Evolutionary conservation across 352 stramenopile species (phyloP).

Genomic region (Globisporangium mamillatum): DNA sequence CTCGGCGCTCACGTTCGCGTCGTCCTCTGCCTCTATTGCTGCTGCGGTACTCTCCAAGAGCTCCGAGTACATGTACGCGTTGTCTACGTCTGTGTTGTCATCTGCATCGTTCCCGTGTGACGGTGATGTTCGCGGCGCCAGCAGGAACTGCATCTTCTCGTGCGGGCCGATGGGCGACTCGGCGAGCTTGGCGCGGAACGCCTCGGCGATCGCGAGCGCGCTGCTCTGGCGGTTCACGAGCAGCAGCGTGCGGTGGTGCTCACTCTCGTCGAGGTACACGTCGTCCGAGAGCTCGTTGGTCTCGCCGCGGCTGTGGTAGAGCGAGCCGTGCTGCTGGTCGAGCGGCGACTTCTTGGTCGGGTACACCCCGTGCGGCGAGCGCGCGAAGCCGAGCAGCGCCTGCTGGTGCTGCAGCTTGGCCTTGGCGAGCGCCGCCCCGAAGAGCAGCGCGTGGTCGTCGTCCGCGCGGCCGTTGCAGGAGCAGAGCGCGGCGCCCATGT

Average conservation of each 20-base stretch:
- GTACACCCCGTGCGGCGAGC: slow-evolving; percentile 10
- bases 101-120: background rate
- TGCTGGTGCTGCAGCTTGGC: slow-evolving; percentile 40
- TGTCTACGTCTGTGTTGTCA: background rate
- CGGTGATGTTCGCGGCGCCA: slow-evolving; percentile 15
- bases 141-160: slow-evolving; percentile 65
- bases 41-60: slow-evolving; percentile 7
- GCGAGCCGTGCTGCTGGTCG: slow-evolving; percentile 28
- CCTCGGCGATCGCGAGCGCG: slow-evolving; percentile 56
- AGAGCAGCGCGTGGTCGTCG: slow-evolving; percentile 26
- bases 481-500: slow-evolving; percentile 54
- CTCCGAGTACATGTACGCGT: slow-evolving; percentile 15
- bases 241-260: slow-evolving; percentile 18
- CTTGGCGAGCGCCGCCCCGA: slow-evolving; percentile 21
- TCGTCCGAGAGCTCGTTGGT: slow-evolving; percentile 59
- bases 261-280: slow-evolving; percentile 20
- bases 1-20: slow-evolving; percentile 50
- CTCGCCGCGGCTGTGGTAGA: slow-evolving; percentile 48
- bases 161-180: slow-evolving; percentile 66
- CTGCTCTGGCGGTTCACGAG: slow-evolving; percentile 28
- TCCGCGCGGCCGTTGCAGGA: slow-evolving; percentile 43
- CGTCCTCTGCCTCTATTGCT: slow-evolving; percentile 31
- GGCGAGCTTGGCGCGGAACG: slow-evolving; percentile 65
- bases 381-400: slow-evolving; percentile 16
- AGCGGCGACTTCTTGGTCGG: slow-evolving; percentile 5